phyloP scores from a whole-genome alignment of 2,329 filamentous ascomycete genomes.

The Claviceps sorghi region DNA sequence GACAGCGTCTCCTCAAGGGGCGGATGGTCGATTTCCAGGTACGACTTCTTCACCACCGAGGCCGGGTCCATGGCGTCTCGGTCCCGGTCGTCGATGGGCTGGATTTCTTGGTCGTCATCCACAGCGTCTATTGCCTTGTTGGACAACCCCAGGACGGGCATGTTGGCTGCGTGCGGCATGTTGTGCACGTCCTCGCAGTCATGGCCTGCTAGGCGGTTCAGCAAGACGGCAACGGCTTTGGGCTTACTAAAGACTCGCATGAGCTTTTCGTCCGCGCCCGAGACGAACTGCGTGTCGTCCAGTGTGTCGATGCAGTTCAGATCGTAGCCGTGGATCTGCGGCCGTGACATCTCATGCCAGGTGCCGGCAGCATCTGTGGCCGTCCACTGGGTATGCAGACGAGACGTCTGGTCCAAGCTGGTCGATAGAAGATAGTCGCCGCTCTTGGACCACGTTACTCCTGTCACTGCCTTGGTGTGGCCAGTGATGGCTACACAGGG shows the following conservation, averaged over 20 bases:
- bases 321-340: slow-evolving; percentile 96
- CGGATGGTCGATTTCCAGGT: slow-evolving; percentile 54
- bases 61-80: slow-evolving; percentile 40
- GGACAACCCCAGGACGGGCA: slow-evolving; percentile 85
- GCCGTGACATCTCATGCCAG: slow-evolving; percentile 92
- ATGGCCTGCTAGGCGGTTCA: slow-evolving; percentile 54
- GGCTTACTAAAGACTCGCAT: slow-evolving; percentile 89
- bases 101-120: slow-evolving; percentile 34
- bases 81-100: slow-evolving; percentile 30
- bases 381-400: slow-evolving; percentile 71
- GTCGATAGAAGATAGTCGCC: slow-evolving; percentile 82
- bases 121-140: slow-evolving; percentile 72
- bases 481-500: slow-evolving; percentile 68
- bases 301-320: slow-evolving; percentile 83
- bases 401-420: slow-evolving; percentile 81
- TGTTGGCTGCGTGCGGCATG: slow-evolving; percentile 80
- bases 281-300: slow-evolving; percentile 64
- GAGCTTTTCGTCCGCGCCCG: slow-evolving; percentile 95
- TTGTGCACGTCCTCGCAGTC: slow-evolving; percentile 21
- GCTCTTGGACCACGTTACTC: slow-evolving; percentile 67
- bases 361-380: slow-evolving; percentile 29
- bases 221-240: slow-evolving; percentile 61
- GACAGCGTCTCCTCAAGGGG: slow-evolving; percentile 83
- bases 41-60: slow-evolving; percentile 41
- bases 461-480: slow-evolving; percentile 68